Percentiles rank a stretch among this genome's conserved stretches.
phyloP scores from a whole-genome alignment of 176 grass and related monocot species.

The Avena insularis region DNA sequence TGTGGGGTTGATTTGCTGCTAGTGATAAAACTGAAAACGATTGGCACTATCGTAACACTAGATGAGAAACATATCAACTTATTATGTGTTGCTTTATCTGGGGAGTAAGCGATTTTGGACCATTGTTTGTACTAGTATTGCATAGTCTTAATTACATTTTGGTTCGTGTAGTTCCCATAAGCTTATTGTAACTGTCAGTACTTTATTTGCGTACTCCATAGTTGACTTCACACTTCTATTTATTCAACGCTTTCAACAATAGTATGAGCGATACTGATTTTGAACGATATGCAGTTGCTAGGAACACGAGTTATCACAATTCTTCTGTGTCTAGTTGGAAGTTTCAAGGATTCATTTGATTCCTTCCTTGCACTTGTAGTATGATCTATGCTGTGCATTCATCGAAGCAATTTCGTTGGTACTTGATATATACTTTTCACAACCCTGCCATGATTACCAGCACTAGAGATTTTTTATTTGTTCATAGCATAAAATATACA shows the following conservation, averaged over 20 bases:
- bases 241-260: background rate
- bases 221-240: background rate
- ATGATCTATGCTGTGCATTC: background rate
- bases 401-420: background rate
- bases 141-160: conserved; percentile 15
- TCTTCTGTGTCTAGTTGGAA: background rate
- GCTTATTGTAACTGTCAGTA: background rate
- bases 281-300: background rate
- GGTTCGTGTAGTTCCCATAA: background rate
- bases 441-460: background rate
- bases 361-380: background rate
- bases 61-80: background rate
- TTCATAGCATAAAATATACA: background rate
- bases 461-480: background rate
- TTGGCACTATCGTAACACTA: background rate
- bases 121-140: background rate
- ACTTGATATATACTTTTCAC: background rate
- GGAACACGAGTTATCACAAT: background rate
- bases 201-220: background rate
- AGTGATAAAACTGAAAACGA: background rate
- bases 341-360: background rate
- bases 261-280: background rate
- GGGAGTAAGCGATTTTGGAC: background rate
- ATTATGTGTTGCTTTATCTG: background rate
- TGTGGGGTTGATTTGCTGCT: background rate